A percentile compares a stretch with the other conserved stretches of the same genome.
phyloP scores from a whole-genome alignment of 345 rosid species.

The Schrenkiella parvula region DNA sequence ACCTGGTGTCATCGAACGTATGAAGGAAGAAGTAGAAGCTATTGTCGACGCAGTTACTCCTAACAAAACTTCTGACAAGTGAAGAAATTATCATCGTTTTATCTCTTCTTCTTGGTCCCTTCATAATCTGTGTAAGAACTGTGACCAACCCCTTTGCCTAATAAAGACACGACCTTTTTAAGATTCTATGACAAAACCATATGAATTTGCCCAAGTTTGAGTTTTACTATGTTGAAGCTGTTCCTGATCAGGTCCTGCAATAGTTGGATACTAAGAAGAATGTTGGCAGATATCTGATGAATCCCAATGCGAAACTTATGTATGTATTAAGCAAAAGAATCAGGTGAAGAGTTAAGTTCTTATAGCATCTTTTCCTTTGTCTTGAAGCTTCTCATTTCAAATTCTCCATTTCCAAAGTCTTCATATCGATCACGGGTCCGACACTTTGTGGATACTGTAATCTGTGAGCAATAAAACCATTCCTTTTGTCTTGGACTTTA shows the following conservation, averaged over 20 bases:
- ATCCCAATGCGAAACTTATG: too few relatives aligned
- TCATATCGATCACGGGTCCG: not conserved
- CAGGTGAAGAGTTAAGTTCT: not conserved
- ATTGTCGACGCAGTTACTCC: conserved; percentile 39
- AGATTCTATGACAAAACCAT: not conserved
- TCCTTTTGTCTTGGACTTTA: not conserved
- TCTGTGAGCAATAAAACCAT: not conserved
- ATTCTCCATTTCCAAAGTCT: not conserved
- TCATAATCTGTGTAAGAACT: not conserved
- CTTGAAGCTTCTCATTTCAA: not conserved
- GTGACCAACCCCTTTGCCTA: not conserved
- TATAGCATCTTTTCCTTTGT: not conserved
- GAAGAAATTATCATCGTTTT: not conserved
- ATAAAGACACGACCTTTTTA: not conserved
- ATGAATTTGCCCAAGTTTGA: not conserved
- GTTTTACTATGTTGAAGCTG: not conserved
- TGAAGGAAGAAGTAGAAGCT: conserved; percentile 53
- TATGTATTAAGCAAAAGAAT: not conserved
- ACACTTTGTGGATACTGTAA: not conserved
- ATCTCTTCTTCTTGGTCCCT: not conserved
- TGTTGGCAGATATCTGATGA: not conserved
- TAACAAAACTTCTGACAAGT: conserved; percentile 25
- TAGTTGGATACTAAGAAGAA: not conserved
- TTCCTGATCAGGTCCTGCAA: not conserved
- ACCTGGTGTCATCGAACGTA: conserved; percentile 45